Evolutionary conservation across 1,284 basidiomycete species (phyloP).

Genomic region (Earliella scabrosa): DNA sequence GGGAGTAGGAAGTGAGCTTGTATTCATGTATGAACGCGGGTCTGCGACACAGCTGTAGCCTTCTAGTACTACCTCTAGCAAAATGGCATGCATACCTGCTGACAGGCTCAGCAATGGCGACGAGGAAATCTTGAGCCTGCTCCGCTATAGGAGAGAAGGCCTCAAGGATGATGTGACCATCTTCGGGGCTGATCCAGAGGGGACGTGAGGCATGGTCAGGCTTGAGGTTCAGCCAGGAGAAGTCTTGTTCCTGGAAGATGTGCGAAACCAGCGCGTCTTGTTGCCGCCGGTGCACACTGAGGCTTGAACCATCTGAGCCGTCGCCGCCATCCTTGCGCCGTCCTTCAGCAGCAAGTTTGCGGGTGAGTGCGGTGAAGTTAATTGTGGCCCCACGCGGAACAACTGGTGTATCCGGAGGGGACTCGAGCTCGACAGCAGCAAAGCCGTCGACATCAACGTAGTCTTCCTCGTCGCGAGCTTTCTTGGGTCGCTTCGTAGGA

Average conservation of each 20-base stretch:
- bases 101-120: slow-evolving; percentile 98
- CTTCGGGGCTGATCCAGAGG: slow-evolving; percentile 93
- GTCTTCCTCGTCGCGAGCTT: slow-evolving; percentile 51
- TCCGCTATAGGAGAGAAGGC: slow-evolving; percentile 97
- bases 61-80: slow-evolving; percentile 32
- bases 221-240: slow-evolving; percentile 85
- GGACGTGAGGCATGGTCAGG: slow-evolving; percentile 89
- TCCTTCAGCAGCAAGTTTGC: slow-evolving; percentile 69
- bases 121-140: slow-evolving; percentile 98
- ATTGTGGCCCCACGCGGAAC: slow-evolving; percentile 76
- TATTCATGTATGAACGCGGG: slow-evolving; percentile 99
- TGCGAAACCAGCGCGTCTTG: slow-evolving; percentile 77
- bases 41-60: slow-evolving; percentile 49
- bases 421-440: slow-evolving; percentile 49
- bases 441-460: slow-evolving; percentile 61
- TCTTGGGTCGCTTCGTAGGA: slow-evolving; percentile 56
- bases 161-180: slow-evolving; percentile 94
- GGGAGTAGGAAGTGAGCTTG: slow-evolving; percentile 96
- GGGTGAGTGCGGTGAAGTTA: slow-evolving; percentile 79
- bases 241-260: slow-evolving; percentile 83
- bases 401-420: slow-evolving; percentile 56
- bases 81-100: slow-evolving; percentile 75
- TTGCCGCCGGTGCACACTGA: slow-evolving; percentile 60
- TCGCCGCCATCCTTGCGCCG: slow-evolving; percentile 42
- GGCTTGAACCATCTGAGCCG: slow-evolving; percentile 34